phyloP scores from a whole-genome alignment of 192 early-diverging fungal genomes.

The Cetraspora pellucida region DNA sequence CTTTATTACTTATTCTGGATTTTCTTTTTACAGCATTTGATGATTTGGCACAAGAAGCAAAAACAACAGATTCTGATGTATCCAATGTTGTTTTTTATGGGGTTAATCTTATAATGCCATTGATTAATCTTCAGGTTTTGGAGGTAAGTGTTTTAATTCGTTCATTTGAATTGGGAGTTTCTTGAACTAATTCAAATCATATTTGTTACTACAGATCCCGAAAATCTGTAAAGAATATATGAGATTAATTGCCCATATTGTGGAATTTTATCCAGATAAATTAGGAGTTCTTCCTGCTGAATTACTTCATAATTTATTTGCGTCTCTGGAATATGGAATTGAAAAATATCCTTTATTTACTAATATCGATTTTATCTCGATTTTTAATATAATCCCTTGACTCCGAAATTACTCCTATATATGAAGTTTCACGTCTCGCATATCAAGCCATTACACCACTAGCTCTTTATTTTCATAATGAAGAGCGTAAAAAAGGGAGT shows the following conservation, averaged over 20 bases:
- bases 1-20: slow-evolving; percentile 27
- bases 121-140: slow-evolving; percentile 73
- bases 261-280: slow-evolving; percentile 67
- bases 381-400: slow-evolving; percentile 10
- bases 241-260: slow-evolving; percentile 61
- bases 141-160: slow-evolving; percentile 45
- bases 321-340: slow-evolving; percentile 65
- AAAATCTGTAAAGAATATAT: slow-evolving; percentile 67
- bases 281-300: slow-evolving; percentile 50
- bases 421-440: slow-evolving; percentile 57
- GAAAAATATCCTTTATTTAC: slow-evolving; percentile 49
- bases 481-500: slow-evolving; percentile 36
- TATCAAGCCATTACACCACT: slow-evolving; percentile 67
- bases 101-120: slow-evolving; percentile 67
- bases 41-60: slow-evolving; percentile 38
- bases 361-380: background rate
- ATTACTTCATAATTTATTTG: slow-evolving; percentile 59
- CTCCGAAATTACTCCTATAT: slow-evolving; percentile 2
- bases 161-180: too few species aligned
- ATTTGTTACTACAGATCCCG: slow-evolving; percentile 50
- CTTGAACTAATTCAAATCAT: background rate
- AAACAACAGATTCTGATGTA: slow-evolving; percentile 43
- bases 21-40: slow-evolving; percentile 37
- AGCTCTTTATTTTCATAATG: slow-evolving; percentile 59
- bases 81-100: slow-evolving; percentile 74